Percentiles rank a stretch among this genome's conserved stretches.
Conservation (phyloP, 139 green algal genomes). For the Diplosphaera chodatii region DNA sequence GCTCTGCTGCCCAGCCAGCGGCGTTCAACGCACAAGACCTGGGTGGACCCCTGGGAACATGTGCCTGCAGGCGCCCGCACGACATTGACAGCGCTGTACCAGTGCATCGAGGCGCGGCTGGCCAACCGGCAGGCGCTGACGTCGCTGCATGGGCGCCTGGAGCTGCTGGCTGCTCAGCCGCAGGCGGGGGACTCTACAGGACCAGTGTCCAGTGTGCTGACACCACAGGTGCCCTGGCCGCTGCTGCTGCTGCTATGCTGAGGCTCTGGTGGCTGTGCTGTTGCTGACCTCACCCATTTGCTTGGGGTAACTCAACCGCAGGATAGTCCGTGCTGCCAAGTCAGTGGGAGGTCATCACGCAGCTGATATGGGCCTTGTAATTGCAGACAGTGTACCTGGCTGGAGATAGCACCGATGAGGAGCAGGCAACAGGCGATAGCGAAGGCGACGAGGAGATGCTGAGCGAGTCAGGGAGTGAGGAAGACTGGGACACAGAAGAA, state of each 20-base stretch:
- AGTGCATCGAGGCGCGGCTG: conserved; percentile 42
- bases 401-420: neutral
- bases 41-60: neutral
- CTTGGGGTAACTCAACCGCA: too few relatives aligned
- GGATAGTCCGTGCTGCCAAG: too few relatives aligned
- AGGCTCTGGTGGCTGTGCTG: too few relatives aligned
- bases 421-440: neutral
- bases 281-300: too few relatives aligned
- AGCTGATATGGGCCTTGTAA: too few relatives aligned
- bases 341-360: too few relatives aligned
- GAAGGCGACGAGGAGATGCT: conserved; percentile 23
- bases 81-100: conserved; percentile 23
- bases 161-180: conserved; percentile 41
- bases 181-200: neutral
- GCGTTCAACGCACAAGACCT: too few relatives aligned
- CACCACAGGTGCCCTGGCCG: neutral
- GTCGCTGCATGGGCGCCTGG: conserved; percentile 40
- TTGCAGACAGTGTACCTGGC: conserved; percentile 3
- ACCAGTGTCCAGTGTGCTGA: neutral
- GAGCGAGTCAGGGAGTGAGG: conserved; percentile 15
- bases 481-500: conserved; percentile 41
- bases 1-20: too few relatives aligned
- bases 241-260: too few relatives aligned
- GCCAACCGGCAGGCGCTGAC: conserved; percentile 36
- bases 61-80: neutral